Evolutionary conservation across 108 stramenopile species (phyloP).

Genomic region (Skeletonema grethae): DNA sequence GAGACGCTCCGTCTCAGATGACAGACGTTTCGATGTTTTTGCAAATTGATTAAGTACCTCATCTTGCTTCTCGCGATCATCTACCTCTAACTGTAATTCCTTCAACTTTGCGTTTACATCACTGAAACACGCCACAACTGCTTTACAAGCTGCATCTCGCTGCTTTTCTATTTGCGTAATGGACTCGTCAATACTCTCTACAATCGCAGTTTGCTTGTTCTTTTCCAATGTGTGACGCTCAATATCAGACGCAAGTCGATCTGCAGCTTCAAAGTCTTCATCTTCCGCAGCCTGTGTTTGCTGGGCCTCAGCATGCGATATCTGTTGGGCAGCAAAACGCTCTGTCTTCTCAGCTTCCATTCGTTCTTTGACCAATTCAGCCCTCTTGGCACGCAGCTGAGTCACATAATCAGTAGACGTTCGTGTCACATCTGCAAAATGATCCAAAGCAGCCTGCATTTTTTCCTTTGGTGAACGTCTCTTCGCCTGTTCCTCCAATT

Average conservation of each 20-base stretch:
- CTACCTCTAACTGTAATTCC: slow-evolving; percentile 51
- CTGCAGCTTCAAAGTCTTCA: slow-evolving; percentile 89
- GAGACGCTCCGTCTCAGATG: slow-evolving; percentile 75
- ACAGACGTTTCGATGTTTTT: slow-evolving; percentile 65
- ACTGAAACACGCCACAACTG: slow-evolving; percentile 62
- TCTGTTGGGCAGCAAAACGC: slow-evolving; percentile 61
- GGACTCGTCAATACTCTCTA: slow-evolving; percentile 49
- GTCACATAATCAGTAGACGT: slow-evolving; percentile 23
- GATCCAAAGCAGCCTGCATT: slow-evolving; percentile 18
- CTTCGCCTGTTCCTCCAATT: slow-evolving; percentile 35
- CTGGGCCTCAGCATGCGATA: slow-evolving; percentile 64
- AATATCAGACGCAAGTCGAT: slow-evolving; percentile 66
- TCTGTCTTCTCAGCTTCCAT: slow-evolving; percentile 58
- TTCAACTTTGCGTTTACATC: slow-evolving; percentile 54
- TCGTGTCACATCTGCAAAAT: slow-evolving; percentile 24
- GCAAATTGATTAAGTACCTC: slow-evolving; percentile 62
- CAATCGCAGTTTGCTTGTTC: slow-evolving; percentile 51
- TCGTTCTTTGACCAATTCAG: slow-evolving; percentile 57
- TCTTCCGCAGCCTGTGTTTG: slow-evolving; percentile 73
- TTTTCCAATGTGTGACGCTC: slow-evolving; percentile 65
- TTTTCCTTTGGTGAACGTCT: slow-evolving; percentile 41
- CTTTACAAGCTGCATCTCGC: slow-evolving; percentile 49
- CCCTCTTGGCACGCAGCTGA: slow-evolving; percentile 45
- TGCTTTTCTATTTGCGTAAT: slow-evolving; percentile 60
- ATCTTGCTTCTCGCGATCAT: slow-evolving; percentile 48